Percentiles rank a stretch among this genome's conserved stretches.
These are phyloP conservation scores for Aspergillus pseudonomiae DNA, from an alignment of 2,329 filamentous ascomycete genomes.

Conservation along the genomic window DNA sequence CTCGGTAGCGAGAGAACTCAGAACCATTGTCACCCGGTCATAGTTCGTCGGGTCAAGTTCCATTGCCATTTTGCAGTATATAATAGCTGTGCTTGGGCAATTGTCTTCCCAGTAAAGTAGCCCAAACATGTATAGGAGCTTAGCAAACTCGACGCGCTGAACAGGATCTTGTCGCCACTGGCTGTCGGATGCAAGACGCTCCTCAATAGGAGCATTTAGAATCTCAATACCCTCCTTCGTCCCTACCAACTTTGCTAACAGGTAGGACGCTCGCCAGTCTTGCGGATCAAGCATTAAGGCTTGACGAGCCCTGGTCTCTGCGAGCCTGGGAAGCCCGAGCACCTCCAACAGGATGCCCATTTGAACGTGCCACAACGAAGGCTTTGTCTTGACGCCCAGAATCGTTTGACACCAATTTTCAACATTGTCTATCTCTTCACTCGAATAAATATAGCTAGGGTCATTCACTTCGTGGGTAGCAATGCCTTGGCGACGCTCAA, in stretches of 20 bases:
- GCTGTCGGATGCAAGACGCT: background rate
- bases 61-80: background rate
- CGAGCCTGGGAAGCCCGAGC: slow-evolving; percentile 11
- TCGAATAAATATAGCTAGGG: background rate
- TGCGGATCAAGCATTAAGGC: slow-evolving; percentile 21
- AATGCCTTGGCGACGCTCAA: background rate
- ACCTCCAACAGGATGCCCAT: slow-evolving; percentile 25
- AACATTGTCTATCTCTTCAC: slow-evolving; percentile 14
- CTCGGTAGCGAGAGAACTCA: slow-evolving; percentile 3
- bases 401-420: slow-evolving; percentile 18
- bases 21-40: background rate
- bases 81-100: background rate
- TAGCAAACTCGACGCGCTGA: background rate
- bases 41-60: background rate
- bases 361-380: slow-evolving; percentile 25
- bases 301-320: slow-evolving; percentile 23
- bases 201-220: background rate
- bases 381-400: slow-evolving; percentile 8
- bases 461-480: background rate
- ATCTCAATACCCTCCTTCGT: slow-evolving; percentile 20
- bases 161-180: background rate
- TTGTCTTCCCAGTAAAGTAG: background rate
- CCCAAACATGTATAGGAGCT: background rate
- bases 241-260: slow-evolving; percentile 21
- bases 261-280: slow-evolving; percentile 28